Evolutionary conservation across 2,329 filamentous ascomycete species (phyloP), one percentile per base, ranked within the genome.

Genomic region (Neocucurbitaria cava): DNA sequence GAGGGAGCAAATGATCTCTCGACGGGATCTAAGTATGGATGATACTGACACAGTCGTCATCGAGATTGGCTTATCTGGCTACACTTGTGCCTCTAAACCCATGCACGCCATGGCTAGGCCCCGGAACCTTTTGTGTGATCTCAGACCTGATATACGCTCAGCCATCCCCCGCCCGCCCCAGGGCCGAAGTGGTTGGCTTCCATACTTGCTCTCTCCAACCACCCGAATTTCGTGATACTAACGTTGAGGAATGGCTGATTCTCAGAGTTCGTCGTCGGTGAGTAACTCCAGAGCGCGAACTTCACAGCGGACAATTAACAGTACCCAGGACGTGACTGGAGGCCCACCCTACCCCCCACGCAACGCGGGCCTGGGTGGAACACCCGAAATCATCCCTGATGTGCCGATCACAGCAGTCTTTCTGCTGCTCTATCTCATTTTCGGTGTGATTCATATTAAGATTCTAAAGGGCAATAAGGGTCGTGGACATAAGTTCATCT

Each of bases 401-500:
- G 67, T 81, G 10, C 77, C 79, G 3, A 65, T 78, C 44, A 65
- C 70, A 5, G 64, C 72, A 1, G 66, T 79, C 35, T 78, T 81
- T 52, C 68, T 81, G 2, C 47, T 71, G 10, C 63, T 81, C 20
- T 82, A 77, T 60, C 59, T 79, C 18, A 42, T 69, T 21, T 72
- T 73, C 31, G 78, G 74, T n/a, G 56, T 72, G 7, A 65, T 71
- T 8, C 76, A 81, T 60, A 76, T 79, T 61, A 69, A 64, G 15
- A 77, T 78, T 17, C 69, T 80, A 33, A 74, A 76, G 51, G 60
- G 58, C 21, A 80, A 81, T 60, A 71, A 69, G 35, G 57, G 58
- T 10, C 64, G 69, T 45, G 72, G 69, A 11, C 78, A 81, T 56
- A 79, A 78, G 39, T 82, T 82, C 54, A 57, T 78, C 8, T 73